phyloP scores from a whole-genome alignment of 1,284 basidiomycete genomes.

The Agroathelia rolfsii region DNA sequence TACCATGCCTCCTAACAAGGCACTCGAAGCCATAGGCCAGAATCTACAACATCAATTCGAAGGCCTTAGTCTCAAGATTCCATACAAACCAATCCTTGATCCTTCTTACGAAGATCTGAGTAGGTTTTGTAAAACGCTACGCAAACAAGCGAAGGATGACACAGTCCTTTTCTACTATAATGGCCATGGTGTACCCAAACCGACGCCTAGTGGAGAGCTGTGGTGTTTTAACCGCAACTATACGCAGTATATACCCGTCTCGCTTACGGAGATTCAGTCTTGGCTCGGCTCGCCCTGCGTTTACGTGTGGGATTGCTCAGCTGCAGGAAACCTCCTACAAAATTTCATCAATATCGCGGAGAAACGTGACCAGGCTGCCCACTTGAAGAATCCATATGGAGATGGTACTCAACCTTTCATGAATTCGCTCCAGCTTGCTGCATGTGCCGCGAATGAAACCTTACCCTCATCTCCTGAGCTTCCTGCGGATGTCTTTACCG shows the following conservation, averaged over 20 bases:
- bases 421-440: constrained; percentile 92
- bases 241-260: constrained; percentile 97
- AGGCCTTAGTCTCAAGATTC: constrained; percentile 83
- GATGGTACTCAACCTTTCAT: constrained; percentile 67
- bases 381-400: constrained; percentile 47
- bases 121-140: constrained; percentile 78
- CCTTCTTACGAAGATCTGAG: constrained; percentile 93
- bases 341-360: constrained; percentile 89
- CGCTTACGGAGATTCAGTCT: constrained; percentile 83
- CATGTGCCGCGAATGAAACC: constrained; percentile 86
- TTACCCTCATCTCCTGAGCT: constrained; percentile 94
- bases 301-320: constrained; percentile 98
- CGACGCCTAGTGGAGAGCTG: constrained; percentile 91
- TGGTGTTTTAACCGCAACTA: constrained; percentile 99
- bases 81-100: constrained; percentile 89
- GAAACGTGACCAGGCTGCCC: constrained; percentile 74
- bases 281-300: constrained; percentile 94
- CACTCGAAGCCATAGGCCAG: constrained; percentile 80
- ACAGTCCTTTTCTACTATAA: constrained; percentile 97
- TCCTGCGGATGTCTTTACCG: constrained; percentile 95
- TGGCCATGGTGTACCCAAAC: constrained; percentile 96
- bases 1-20: constrained; percentile 80
- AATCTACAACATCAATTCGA: constrained; percentile 97
- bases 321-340: constrained; percentile 85
- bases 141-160: constrained; percentile 89